A percentile compares a stretch with the other conserved stretches of the same genome.
These are phyloP conservation scores for Talaromyces ruber DNA, from an alignment of 495 filamentous ascomycete species.

Conservation along the genomic window DNA sequence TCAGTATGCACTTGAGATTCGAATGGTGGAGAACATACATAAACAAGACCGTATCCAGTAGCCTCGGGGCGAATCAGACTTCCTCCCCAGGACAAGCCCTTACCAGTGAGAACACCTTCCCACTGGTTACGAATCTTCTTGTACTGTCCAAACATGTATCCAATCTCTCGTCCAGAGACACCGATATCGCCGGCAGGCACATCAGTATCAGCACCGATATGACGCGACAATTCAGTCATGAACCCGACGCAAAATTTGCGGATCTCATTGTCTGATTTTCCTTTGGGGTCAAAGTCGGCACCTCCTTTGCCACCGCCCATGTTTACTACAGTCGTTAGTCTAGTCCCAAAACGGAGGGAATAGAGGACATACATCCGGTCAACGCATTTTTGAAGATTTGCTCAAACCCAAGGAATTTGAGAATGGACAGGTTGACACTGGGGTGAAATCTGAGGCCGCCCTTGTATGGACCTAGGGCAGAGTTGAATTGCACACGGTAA, in stretches of 20 bases:
- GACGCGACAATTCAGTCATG: conserved; percentile 89
- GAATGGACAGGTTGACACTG: conserved; percentile 86
- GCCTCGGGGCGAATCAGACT: conserved; percentile 93
- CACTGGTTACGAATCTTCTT: conserved; percentile 78
- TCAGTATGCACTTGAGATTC: neutral
- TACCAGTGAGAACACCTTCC: conserved; percentile 94
- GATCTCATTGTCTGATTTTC: conserved; percentile 96
- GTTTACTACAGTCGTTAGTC: conserved; percentile 52
- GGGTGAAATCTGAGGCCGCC: conserved; percentile 95
- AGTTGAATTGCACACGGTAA: conserved; percentile 98
- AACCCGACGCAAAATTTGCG: conserved; percentile 94
- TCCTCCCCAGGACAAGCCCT: conserved; percentile 89
- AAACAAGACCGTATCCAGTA: conserved; percentile 93
- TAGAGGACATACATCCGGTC: conserved; percentile 67
- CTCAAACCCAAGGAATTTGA: conserved; percentile 99
- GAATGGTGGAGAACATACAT: conserved; percentile 34
- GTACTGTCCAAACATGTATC: conserved; percentile 95
- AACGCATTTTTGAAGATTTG: conserved; percentile 99
- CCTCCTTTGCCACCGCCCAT: conserved; percentile 99
- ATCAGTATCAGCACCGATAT: conserved; percentile 95
- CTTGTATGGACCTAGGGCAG: conserved; percentile 96
- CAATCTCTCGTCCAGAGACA: conserved; percentile 81
- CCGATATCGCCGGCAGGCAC: conserved; percentile 94
- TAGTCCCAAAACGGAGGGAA: neutral
- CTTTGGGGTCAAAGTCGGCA: conserved; percentile 98